Evolutionary conservation across 352 stramenopile genomes (phyloP).

Genomic region (Phytophthora parvispora): DNA sequence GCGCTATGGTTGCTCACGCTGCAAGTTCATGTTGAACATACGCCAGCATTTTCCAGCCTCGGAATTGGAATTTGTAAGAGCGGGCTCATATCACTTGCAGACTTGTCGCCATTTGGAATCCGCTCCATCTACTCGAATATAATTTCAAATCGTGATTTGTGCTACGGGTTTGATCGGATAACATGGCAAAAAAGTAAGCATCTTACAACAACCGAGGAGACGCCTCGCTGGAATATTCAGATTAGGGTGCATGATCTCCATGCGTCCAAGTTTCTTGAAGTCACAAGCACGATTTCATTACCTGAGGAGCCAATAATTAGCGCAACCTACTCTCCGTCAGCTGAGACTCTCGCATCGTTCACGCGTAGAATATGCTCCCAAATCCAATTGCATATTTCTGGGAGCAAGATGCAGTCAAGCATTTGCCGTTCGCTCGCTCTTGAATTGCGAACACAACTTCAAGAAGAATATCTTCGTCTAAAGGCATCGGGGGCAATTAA

Average conservation of each 20-base stretch:
- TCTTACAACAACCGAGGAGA: background rate
- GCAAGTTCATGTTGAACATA: conserved; percentile 53
- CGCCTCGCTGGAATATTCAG: background rate
- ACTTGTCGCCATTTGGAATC: conserved; percentile 51
- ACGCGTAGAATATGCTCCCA: conserved; percentile 16
- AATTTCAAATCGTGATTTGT: conserved; percentile 15
- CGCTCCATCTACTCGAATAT: conserved; percentile 57
- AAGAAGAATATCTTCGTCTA: background rate
- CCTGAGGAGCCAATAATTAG: background rate
- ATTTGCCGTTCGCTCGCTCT: background rate
- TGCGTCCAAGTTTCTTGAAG: conserved; percentile 9
- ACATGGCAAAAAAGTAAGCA: conserved; percentile 19
- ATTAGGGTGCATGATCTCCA: conserved; percentile 34
- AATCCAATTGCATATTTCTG: background rate
- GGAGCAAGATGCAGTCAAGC: background rate
- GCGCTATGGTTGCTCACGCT: conserved; percentile 65
- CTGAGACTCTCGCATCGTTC: conserved; percentile 15
- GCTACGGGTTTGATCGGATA: conserved; percentile 37
- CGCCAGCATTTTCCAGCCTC: conserved; percentile 17
- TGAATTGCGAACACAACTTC: conserved; percentile 12
- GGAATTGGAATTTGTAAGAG: conserved; percentile 33
- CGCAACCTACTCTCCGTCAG: conserved; percentile 19
- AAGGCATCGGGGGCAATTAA: background rate
- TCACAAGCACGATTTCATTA: conserved; percentile 12
- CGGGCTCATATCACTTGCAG: conserved; percentile 49